Conservation (phyloP, 371 early-diverging fungal genomes). For the Mucor mucedo region DNA sequence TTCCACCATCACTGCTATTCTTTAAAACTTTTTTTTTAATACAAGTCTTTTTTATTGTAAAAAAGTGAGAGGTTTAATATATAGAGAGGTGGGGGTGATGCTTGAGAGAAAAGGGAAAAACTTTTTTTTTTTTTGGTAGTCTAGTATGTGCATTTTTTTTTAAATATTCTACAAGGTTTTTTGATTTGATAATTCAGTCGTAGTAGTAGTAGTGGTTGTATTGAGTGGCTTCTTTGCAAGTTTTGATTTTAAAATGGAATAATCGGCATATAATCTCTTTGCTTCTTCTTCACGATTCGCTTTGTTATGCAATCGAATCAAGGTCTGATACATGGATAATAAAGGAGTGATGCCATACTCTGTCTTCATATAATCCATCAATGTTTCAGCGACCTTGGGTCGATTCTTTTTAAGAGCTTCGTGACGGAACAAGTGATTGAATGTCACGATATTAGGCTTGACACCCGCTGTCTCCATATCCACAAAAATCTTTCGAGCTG, state of each 20-base stretch:
- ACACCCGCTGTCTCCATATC: slow-evolving; percentile 44
- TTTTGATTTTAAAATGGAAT: slow-evolving; percentile 13
- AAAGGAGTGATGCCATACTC: slow-evolving; percentile 42
- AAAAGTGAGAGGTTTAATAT: too few relatives aligned
- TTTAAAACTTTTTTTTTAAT: slow-evolving; percentile 32
- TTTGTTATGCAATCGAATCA: slow-evolving; percentile 46
- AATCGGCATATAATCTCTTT: slow-evolving; percentile 31
- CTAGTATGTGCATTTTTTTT: neutral
- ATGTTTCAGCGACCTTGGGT: slow-evolving; percentile 39
- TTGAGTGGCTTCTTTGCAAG: neutral
- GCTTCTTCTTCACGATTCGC: slow-evolving; percentile 43
- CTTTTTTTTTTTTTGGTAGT: neutral
- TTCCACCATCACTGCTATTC: slow-evolving; percentile 68
- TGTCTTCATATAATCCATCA: slow-evolving; percentile 45
- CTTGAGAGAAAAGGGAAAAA: neutral
- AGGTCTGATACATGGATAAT: slow-evolving; percentile 42
- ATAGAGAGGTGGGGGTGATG: neutral
- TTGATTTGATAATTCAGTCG: neutral
- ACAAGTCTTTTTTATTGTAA: neutral
- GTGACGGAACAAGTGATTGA: slow-evolving; percentile 48
- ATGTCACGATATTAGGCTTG: slow-evolving; percentile 45
- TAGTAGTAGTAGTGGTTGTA: too few relatives aligned
- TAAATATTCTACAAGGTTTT: neutral
- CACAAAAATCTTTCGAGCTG: slow-evolving; percentile 39
- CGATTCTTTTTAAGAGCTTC: slow-evolving; percentile 44